These are phyloP conservation scores for Pseudoturritis turrita DNA, from an alignment of 345 rosid genomes.

Conservation along the genomic window DNA sequence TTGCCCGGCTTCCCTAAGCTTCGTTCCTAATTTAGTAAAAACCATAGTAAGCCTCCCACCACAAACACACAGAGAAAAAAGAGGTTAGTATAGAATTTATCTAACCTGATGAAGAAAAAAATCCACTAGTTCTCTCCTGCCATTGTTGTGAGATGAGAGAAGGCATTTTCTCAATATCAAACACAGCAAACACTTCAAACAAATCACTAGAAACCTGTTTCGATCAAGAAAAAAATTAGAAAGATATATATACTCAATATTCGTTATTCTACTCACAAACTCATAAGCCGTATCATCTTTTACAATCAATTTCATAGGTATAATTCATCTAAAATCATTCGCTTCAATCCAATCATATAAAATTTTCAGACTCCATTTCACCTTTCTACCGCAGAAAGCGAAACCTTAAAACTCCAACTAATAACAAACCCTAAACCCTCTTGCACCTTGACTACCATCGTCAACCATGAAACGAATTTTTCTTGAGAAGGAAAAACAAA, in stretches of 20 bases:
- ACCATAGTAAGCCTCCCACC: not conserved
- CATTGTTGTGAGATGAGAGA: conserved; percentile 69
- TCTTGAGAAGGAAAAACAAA: not conserved
- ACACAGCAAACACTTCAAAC: not conserved
- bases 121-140: conserved; percentile 80
- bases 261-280: not conserved
- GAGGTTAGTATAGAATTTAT: not conserved
- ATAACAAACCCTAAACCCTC: not conserved
- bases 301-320: not conserved
- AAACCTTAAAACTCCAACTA: not conserved
- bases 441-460: not conserved
- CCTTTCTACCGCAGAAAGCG: not conserved
- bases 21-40: conserved; percentile 50
- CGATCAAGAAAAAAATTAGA: not conserved
- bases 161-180: conserved; percentile 49
- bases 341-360: not conserved
- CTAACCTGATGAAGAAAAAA: conserved; percentile 88
- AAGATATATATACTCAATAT: not conserved
- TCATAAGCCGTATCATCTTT: not conserved
- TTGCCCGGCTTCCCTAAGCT: conserved; percentile 80
- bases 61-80: conserved; percentile 2
- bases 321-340: not conserved
- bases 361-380: not conserved
- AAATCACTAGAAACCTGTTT: not conserved
- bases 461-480: not conserved